Evolutionary conservation across 768 basidiomycete genomes (phyloP).

Genomic region (Termitomyces sp.): DNA sequence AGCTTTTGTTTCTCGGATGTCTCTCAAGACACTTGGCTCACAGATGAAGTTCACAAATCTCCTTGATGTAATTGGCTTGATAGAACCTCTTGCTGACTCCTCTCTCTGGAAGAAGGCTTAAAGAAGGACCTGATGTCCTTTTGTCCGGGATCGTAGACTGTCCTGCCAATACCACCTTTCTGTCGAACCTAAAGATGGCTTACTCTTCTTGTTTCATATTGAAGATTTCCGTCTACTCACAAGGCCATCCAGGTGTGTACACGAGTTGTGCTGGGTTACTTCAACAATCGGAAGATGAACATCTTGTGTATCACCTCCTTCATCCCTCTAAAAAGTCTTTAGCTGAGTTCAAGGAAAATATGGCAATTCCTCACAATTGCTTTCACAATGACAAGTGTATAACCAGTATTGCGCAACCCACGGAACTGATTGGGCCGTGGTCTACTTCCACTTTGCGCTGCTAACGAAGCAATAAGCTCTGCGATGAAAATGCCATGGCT

Average conservation of each 20-base stretch:
- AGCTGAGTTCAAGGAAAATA: not conserved
- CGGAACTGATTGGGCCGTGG: slow-evolving; percentile 26
- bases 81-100: not conserved
- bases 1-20: not conserved
- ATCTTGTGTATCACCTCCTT: slow-evolving; percentile 11
- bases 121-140: slow-evolving; percentile 74
- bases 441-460: slow-evolving; percentile 29
- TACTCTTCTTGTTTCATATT: not conserved
- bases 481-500: slow-evolving; percentile 73
- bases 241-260: slow-evolving; percentile 49
- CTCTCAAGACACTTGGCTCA: not conserved
- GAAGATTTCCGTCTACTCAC: slow-evolving; percentile 29
- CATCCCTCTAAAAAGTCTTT: slow-evolving; percentile 18
- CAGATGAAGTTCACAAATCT: not conserved
- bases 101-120: not conserved
- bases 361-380: slow-evolving; percentile 22
- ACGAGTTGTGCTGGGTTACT: slow-evolving; percentile 47
- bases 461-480: slow-evolving; percentile 48
- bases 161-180: slow-evolving; percentile 68
- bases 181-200: slow-evolving; percentile 42
- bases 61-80: not conserved
- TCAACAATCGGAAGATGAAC: slow-evolving; percentile 29
- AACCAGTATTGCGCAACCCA: slow-evolving; percentile 64
- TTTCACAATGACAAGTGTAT: slow-evolving; percentile 50
- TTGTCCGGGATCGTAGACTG: slow-evolving; percentile 70